phyloP scores from a whole-genome alignment of 2,329 filamentous ascomycete species.

The Colletotrichum agaves region DNA sequence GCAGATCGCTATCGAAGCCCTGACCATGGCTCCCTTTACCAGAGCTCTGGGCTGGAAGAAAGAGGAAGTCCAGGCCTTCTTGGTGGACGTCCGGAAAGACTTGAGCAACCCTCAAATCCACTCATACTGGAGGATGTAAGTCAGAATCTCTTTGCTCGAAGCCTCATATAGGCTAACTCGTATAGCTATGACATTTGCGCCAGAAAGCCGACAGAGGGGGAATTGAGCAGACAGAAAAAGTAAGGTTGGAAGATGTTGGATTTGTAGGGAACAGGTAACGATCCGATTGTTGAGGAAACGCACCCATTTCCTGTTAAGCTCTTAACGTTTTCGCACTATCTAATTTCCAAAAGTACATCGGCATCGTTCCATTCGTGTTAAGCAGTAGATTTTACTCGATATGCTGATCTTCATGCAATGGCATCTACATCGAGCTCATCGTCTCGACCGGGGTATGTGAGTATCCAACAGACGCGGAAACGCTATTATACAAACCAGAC shows the following conservation, averaged over 20 bases:
- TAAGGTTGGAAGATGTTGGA: no score
- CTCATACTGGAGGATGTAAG: constrained; percentile 46
- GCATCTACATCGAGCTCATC: neutral
- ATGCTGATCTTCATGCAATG: neutral
- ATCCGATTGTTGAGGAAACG: no score
- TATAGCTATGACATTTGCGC: no score
- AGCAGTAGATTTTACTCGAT: neutral
- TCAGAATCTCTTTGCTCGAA: neutral
- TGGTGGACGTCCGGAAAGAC: constrained; percentile 45
- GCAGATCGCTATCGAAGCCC: constrained; percentile 45
- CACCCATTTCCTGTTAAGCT: no score
- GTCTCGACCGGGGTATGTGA: constrained; percentile 22
- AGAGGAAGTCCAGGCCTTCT: constrained; percentile 45
- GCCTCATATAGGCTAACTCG: neutral
- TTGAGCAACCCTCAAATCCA: constrained; percentile 45
- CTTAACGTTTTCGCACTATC: no score
- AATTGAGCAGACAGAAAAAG: no score
- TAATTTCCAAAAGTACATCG: no score
- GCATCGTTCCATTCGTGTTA: no score
- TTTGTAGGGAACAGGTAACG: no score
- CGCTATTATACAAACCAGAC: neutral
- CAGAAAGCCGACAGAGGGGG: no score
- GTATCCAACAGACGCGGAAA: constrained; percentile 17
- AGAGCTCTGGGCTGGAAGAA: constrained; percentile 45
- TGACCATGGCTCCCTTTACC: constrained; percentile 48